Percentiles rank a stretch among this genome's conserved stretches.
These are phyloP conservation scores for Penicillium sp. DNA, from an alignment of 2,329 filamentous ascomycete species.

Conservation along the genomic window DNA sequence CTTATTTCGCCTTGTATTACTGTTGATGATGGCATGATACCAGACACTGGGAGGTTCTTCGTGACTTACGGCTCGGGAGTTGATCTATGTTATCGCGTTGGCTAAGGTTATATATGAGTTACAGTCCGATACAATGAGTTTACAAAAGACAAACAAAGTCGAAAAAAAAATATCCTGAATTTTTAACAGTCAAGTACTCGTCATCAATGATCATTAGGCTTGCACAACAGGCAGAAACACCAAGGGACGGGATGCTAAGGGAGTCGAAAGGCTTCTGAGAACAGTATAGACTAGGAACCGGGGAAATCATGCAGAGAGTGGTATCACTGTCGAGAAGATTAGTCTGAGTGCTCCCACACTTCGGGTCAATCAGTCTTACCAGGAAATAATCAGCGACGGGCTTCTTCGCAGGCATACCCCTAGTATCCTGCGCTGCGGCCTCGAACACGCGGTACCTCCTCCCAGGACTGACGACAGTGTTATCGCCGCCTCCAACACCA, in stretches of 20 bases:
- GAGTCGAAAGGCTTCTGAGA: slow-evolving; percentile 14
- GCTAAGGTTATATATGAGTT: neutral
- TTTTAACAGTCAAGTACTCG: slow-evolving; percentile 9
- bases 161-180: neutral
- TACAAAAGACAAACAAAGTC: neutral
- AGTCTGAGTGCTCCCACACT: slow-evolving; percentile 2
- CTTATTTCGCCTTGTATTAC: neutral
- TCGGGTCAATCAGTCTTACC: slow-evolving; percentile 33
- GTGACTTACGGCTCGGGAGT: neutral
- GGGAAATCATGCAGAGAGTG: slow-evolving; percentile 18
- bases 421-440: slow-evolving; percentile 89
- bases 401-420: slow-evolving; percentile 99
- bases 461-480: slow-evolving; percentile 69
- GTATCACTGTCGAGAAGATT: slow-evolving; percentile 24
- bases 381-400: slow-evolving; percentile 97
- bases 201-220: slow-evolving; percentile 31
- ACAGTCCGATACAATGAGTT: neutral
- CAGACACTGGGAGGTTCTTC: slow-evolving; percentile 2
- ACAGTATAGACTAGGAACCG: slow-evolving; percentile 9
- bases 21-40: slow-evolving; percentile 11
- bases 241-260: slow-evolving; percentile 25
- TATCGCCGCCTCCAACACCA: slow-evolving; percentile 52
- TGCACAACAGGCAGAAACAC: slow-evolving; percentile 21
- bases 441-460: slow-evolving; percentile 94
- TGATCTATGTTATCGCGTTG: neutral